Base-by-base conservation (phyloP, 2,329 filamentous ascomycete species). In the Seiridium cupressi region DNA sequence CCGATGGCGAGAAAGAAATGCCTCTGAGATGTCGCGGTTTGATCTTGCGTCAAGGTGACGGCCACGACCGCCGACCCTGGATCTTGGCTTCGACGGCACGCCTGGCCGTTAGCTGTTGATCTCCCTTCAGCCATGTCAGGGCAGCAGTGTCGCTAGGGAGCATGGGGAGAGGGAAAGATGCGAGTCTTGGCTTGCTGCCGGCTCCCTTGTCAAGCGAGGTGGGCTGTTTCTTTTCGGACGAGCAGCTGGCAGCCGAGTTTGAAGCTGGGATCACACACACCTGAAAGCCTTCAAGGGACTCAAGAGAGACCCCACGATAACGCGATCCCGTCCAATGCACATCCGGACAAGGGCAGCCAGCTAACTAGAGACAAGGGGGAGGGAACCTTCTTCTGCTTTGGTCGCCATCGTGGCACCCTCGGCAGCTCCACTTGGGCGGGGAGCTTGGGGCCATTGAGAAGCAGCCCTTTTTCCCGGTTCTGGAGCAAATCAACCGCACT, bases 261-360 rank as follows among this genome's bases (percentile, higher is more conserved):
- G 32, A 55, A 55, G 51, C 51, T 55, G 51, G 44, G 40, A 35
- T 55, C 36, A 55, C 38, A 35, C 51, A 44, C 49, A 51, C 49
- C 49, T 51, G 34, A 51, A n/a, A 26, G 18, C 11, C 9, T 34
- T 35, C 49, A 51, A 35, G 49, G 49, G 49, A 10, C 18, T 18
- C 46, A 48, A 18, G 13, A 51, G 13, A 35, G 49, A 51, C 49
- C 49, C 49, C 49, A 51, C 49, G 49, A 51, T 36, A 51, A 51
- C 49, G 32, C 49, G 49, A 51, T 51, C 32, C 32, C 49, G 49
- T 35, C 13, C 49, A 10, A 13, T 35, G 32, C 32, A 34, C 49
- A 51, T 34, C 32, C 36, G 49, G 35, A 13, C 38, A 7, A 42
- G 38, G 38, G 51, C 11, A 38, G n/a, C 36, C 35, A 42, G 38